Base-by-base conservation (phyloP, 2,329 filamentous ascomycete species). In the Neofusicoccum sp. region DNA sequence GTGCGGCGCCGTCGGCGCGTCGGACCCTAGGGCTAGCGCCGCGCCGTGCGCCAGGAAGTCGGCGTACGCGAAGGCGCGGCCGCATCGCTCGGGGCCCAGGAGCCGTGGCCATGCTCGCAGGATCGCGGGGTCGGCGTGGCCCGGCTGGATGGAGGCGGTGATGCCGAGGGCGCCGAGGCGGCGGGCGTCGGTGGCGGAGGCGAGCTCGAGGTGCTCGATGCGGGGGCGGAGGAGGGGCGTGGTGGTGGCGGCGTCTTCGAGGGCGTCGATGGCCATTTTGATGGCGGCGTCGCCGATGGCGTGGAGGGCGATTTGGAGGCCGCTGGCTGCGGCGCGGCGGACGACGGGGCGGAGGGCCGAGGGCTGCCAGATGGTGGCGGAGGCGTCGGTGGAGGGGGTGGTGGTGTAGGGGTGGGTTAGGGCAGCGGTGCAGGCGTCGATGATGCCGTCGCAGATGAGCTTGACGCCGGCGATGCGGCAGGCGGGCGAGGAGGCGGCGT, bases 121-220 rank as follows among this genome's bases (percentile, higher is more conserved):
- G 60, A 87, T 85, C 0, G 84, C 83, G 0, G 86, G 86, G 70
- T 96, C 92, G 66, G 92, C 90, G 74, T 92, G 96, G 77, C 96
- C 96, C 24, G 92, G 95, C 78, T 96, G 91, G 65, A 96, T 96
- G 61, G 90, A 90, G 62, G 96, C 93, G 60, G 91, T 96, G 71
- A 89, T 86, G 51, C 85, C 84, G 3, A 86, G 73, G 26, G 74
- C 67, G 5, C 84, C 86, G 0, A 89, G 78, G 1, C 85, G 75
- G 2, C 68, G 74, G 0, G 84, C 86, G 65, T 88, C 86, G 60
- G 77, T 75, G 0, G 77, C 76, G 0, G 78, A 79, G 0, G 85
- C 78, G 31, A 89, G 77, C 69, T 89, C 86, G 3, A 89, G 74
- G 67, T 89, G 86, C 71, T 89, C 86, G 64, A 89, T 85, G 14